Base-by-base conservation (phyloP, 2,329 filamentous ascomycete species). In the Macrophomina tecta region DNA sequence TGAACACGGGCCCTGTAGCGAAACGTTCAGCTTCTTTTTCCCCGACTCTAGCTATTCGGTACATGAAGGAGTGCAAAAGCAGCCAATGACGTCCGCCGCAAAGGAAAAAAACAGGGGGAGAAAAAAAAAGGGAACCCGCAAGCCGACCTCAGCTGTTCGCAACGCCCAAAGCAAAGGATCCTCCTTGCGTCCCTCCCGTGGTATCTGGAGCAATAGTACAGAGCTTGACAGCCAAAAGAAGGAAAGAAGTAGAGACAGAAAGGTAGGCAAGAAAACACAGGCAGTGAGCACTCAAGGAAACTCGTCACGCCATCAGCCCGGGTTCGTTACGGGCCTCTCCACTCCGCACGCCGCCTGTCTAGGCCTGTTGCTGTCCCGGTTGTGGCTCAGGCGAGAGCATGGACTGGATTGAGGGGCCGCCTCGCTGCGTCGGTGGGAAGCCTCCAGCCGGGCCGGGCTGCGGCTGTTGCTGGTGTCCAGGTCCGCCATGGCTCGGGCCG, bases 381-480 rank as follows among this genome's bases (percentile, higher is more conserved):
- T 62, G 58, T n/a, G 64, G 64, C 36, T 66, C 64, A 36, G 71
- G 69, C 68, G 73, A 73, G 56, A 79, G 74, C 75, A 79, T 77
- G 53, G 75, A 77, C 71, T 81, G 76, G 69, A 80, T 79, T 69
- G 77, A 79, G 38, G 76, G 77, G 14, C 68, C 65, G 34, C 78
- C 74, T 36, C 77, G 72, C 61, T 73, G 74, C 40, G 65, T 68
- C 36, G 55, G 23, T n/a, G 60, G 46, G 62, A 42, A 49, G 60
- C 32, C 46, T 38, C 38, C 45, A 63, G 60, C 48, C 60, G 32
- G 34, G 61, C 48, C 49, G 48, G 48, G 32, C 30, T 87, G 77
- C 88, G 86, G 78, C 87, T 79, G 85, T 82, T 84, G 79, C 85
- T 85, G 78, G 83, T 84, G 76, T 28, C 32, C n/a, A 16, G 60